Evolutionary conservation across 495 filamentous ascomycete species (phyloP).

Genomic region (Lasiosphaeriaceae sp.): DNA sequence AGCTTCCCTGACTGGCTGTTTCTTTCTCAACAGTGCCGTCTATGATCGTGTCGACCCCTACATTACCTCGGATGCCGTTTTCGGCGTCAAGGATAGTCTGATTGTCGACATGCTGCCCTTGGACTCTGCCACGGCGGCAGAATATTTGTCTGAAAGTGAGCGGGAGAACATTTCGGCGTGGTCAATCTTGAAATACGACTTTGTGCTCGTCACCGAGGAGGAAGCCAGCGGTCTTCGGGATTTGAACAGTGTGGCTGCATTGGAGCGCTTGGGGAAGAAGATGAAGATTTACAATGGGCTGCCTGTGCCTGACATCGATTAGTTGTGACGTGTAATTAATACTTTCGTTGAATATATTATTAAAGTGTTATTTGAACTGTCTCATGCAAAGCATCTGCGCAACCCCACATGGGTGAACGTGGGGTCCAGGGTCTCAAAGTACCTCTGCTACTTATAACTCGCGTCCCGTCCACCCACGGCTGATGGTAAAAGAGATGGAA

Average conservation of each 20-base stretch:
- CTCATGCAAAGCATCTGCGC: background rate
- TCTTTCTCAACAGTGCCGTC: constrained; percentile 52
- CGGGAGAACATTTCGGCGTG: constrained; percentile 62
- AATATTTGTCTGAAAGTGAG: constrained; percentile 29
- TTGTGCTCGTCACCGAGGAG: constrained; percentile 60
- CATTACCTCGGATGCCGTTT: constrained; percentile 80
- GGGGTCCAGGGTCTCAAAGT: background rate
- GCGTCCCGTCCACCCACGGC: background rate
- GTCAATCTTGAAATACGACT: constrained; percentile 62
- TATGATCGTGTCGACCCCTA: constrained; percentile 77
- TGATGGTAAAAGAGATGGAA: too few species aligned
- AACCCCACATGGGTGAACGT: background rate
- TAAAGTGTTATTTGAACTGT: background rate
- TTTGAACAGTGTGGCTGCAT: constrained; percentile 61
- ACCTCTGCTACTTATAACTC: background rate
- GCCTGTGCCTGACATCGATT: background rate
- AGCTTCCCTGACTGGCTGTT: too few species aligned
- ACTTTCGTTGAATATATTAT: background rate
- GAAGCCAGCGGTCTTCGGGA: constrained; percentile 63
- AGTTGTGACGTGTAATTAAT: too few species aligned
- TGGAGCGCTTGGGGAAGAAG: constrained; percentile 60
- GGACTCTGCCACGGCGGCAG: constrained; percentile 40
- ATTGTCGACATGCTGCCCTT: constrained; percentile 64
- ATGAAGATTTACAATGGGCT: constrained; percentile 50
- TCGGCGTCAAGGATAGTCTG: constrained; percentile 78